Evolutionary conservation across 1,139 yeast genomes (phyloP).

Genomic region (Pichia sp.): DNA sequence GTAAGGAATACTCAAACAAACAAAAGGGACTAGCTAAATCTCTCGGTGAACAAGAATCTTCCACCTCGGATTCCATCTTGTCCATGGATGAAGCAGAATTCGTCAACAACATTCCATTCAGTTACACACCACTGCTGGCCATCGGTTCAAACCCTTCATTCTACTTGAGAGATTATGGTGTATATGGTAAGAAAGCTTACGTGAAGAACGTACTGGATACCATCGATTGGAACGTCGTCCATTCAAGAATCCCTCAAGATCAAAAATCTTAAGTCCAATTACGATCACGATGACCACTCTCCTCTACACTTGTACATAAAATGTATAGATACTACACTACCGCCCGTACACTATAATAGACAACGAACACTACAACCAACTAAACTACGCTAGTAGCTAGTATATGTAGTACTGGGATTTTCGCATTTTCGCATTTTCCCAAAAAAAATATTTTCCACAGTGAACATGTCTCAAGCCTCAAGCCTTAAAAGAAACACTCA

Average conservation of each 20-base stretch:
- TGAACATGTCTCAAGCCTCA: too few species aligned
- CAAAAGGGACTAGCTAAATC: constrained; percentile 1
- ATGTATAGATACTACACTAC: too few species aligned
- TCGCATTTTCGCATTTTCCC: background rate
- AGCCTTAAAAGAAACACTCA: too few species aligned
- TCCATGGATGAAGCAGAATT: constrained; percentile 30
- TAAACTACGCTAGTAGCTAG: too few species aligned
- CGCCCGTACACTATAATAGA: too few species aligned
- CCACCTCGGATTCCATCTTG: too few species aligned
- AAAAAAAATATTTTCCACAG: background rate
- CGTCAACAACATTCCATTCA: constrained; percentile 20
- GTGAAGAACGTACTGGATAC: constrained; percentile 66
- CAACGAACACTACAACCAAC: too few species aligned
- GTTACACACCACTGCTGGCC: constrained; percentile 56
- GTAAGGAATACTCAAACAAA: constrained; percentile 21
- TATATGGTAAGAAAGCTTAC: constrained; percentile 61
- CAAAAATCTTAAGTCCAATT: too few species aligned
- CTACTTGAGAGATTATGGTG: constrained; percentile 67
- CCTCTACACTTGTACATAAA: too few species aligned
- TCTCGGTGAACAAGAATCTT: background rate
- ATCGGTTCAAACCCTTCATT: constrained; percentile 67
- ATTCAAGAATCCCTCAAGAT: constrained; percentile 41
- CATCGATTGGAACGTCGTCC: constrained; percentile 63
- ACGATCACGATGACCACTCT: too few species aligned
- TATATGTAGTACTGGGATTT: background rate